phyloP scores from a whole-genome alignment of 2,329 filamentous ascomycete species.

The Apiospora saccharicola region DNA sequence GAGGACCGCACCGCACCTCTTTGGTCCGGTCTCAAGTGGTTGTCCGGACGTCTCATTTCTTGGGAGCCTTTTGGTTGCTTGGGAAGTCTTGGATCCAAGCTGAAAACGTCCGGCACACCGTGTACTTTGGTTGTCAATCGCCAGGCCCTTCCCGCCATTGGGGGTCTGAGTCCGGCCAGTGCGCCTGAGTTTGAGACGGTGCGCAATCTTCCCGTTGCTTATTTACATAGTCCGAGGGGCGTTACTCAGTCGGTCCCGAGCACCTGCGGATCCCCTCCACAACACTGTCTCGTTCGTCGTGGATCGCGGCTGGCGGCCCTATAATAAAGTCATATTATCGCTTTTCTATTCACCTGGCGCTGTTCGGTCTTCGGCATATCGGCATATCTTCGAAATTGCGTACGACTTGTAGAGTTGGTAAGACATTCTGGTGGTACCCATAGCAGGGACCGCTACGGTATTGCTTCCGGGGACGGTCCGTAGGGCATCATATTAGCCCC shows the following conservation, averaged over 20 bases:
- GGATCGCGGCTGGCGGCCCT: background rate
- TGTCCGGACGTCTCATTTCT: slow-evolving; percentile 2
- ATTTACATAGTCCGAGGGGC: background rate
- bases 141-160: background rate
- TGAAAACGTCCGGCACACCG: slow-evolving; percentile 15
- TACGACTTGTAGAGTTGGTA: background rate
- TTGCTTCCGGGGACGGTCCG: background rate
- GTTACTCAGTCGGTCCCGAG: slow-evolving; percentile 8
- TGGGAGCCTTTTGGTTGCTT: background rate
- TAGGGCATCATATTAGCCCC: background rate
- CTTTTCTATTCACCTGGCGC: background rate
- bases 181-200: slow-evolving; percentile 18
- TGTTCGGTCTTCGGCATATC: background rate
- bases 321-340: background rate
- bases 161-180: background rate
- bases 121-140: background rate
- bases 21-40: slow-evolving; percentile 13
- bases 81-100: slow-evolving; percentile 5
- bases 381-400: background rate
- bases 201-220: background rate
- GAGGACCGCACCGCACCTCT: background rate
- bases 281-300: slow-evolving; percentile 2
- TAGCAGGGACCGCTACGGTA: background rate
- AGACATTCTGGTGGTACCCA: too few relatives aligned
- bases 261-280: background rate